These are phyloP conservation scores for Elaphomyces granulatus DNA, from an alignment of 495 filamentous ascomycete genomes.

Conservation along the genomic window DNA sequence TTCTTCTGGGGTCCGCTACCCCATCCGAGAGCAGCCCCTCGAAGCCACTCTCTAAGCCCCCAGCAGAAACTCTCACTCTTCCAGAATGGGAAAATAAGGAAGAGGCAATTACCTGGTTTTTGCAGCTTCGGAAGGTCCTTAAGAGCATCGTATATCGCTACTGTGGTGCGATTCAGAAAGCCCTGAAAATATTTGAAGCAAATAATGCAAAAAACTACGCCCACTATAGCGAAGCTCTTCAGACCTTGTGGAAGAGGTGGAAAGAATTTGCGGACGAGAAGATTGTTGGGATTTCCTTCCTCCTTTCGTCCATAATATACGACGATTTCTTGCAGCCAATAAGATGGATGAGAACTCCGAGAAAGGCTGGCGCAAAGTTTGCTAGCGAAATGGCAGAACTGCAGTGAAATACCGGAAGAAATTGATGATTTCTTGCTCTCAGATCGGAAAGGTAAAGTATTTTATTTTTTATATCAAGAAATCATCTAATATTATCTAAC, in stretches of 20 bases:
- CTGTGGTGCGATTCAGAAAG: not conserved
- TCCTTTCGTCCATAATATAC: not conserved
- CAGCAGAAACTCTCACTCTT: not conserved
- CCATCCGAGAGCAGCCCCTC: too few relatives aligned
- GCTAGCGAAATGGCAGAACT: not conserved
- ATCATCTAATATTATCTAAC: not conserved
- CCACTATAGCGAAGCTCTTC: not conserved
- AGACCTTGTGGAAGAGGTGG: not conserved
- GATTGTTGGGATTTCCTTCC: not conserved
- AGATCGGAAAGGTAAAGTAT: not conserved
- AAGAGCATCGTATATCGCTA: constrained; percentile 6
- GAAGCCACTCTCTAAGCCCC: not conserved
- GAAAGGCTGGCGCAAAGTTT: not conserved
- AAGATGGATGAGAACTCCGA: not conserved
- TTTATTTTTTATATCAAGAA: not conserved
- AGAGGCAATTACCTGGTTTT: not conserved
- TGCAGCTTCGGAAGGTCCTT: not conserved
- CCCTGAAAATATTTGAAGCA: not conserved
- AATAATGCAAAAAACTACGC: not conserved
- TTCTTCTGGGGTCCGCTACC: constrained; percentile 6
- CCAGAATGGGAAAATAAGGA: constrained; percentile 19
- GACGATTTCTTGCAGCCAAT: not conserved
- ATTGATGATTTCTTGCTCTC: not conserved
- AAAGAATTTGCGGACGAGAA: not conserved
- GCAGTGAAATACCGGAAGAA: not conserved